Percentiles rank a stretch among this genome's conserved stretches.
These are phyloP conservation scores for Vickermania ingenoplastis DNA, from an alignment of 208 protist species.

Conservation along the genomic window DNA sequence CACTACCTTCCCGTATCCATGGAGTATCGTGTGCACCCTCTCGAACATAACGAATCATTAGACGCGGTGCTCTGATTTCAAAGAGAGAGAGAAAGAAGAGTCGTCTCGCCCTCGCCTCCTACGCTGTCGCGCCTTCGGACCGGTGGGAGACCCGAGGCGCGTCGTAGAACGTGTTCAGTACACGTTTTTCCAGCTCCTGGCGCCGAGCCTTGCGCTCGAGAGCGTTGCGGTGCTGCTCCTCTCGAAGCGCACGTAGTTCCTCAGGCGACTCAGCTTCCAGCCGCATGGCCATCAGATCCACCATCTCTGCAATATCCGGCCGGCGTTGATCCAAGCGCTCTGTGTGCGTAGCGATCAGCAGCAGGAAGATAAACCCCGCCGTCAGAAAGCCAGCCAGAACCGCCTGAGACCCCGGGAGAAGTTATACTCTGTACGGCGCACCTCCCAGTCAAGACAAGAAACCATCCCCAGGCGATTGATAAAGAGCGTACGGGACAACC, in stretches of 20 bases:
- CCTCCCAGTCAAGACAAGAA: slow-evolving; percentile 84
- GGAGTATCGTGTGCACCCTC: too few species aligned
- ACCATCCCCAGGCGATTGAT: slow-evolving; percentile 86
- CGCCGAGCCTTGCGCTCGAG: slow-evolving; percentile 40
- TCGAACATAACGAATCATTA: too few species aligned
- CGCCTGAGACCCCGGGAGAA: slow-evolving; percentile 56
- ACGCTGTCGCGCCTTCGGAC: background rate
- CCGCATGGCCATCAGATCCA: slow-evolving; percentile 74
- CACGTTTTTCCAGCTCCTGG: slow-evolving; percentile 53
- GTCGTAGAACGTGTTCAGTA: slow-evolving; percentile 73
- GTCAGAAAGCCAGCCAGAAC: slow-evolving; percentile 26
- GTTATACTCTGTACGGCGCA: slow-evolving; percentile 82
- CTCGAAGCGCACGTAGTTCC: slow-evolving; percentile 40
- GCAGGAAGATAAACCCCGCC: slow-evolving; percentile 26
- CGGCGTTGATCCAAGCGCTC: slow-evolving; percentile 40
- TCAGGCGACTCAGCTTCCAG: slow-evolving; percentile 66
- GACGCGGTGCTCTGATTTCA: too few species aligned
- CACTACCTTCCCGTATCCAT: too few species aligned
- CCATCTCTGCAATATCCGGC: slow-evolving; percentile 72
- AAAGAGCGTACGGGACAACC: slow-evolving; percentile 77
- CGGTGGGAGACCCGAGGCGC: slow-evolving; percentile 13
- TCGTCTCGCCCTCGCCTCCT: background rate
- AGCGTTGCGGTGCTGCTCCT: slow-evolving; percentile 42
- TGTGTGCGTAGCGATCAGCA: slow-evolving; percentile 18
- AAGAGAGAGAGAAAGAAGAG: background rate